Base-by-base conservation (phyloP, 2,329 filamentous ascomycete species). In the Colletotrichum agaves region DNA sequence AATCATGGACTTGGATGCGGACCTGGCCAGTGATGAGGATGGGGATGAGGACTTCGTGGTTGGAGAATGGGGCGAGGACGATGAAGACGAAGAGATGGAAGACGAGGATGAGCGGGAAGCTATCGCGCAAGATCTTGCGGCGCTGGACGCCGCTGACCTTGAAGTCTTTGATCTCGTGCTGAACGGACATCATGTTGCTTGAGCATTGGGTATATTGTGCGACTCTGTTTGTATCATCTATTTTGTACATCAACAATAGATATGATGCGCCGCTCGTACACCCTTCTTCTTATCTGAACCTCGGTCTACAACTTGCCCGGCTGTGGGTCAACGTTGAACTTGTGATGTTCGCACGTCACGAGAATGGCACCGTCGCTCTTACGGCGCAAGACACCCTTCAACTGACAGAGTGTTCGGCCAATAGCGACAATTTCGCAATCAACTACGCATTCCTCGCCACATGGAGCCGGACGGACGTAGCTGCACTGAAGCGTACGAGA, bases 401-500 rank as follows among this genome's bases (percentile, higher is more conserved):
- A 63, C 12, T 84, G 81, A 56, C 82, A 82, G 70, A 91, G 69
- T 61, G 81, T 82, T 75, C 81, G 83, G 2, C 90, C 90, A 17
- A 84, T 77, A 69, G 88, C 85, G 5, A 90, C 77, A 15, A 90
- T 76, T 72, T 89, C 86, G 71, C 84, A 85, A 70, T 87, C 82
- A 47, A 92, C 74, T 19, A 86, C 72, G 8, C 88, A 78, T 71
- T 82, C 80, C 1, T 78, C 79, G 10, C 86, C 88, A 12, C 76
- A 74, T 1, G 86, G 85, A 3, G 86, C 83, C 1, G 91, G 90
- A 1, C 89, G 83, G 67, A 93, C 78, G 75, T 91, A 93, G 0
- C 88, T 91, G 46, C 91, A 84, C 72, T 85, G 88, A 61, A 93
- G 81, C 27, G 87, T 89, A 65, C 91, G 84, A 74, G 83, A 88